Evolutionary conservation across 1,284 basidiomycete species (phyloP).

Genomic region (Heterobasidion annosum): DNA sequence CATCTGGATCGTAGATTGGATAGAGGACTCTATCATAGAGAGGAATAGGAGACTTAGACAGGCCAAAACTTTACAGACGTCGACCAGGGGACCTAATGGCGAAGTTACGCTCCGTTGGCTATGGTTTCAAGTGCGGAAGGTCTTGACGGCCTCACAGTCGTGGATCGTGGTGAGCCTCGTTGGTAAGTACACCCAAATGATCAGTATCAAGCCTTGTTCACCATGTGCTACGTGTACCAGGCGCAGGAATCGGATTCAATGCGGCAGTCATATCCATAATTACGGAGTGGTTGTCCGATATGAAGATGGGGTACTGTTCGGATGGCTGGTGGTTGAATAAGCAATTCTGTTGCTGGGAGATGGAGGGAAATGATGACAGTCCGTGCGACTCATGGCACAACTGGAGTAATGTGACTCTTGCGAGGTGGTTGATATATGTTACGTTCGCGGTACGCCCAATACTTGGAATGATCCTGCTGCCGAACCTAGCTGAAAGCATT

Average conservation of each 20-base stretch:
- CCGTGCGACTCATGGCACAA: slow-evolving; percentile 90
- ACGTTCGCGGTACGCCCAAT: slow-evolving; percentile 68
- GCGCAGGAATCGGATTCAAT: slow-evolving; percentile 86
- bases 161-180: slow-evolving; percentile 80
- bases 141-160: slow-evolving; percentile 42
- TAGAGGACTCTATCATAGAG: slow-evolving; percentile 89
- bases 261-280: slow-evolving; percentile 93
- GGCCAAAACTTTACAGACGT: slow-evolving; percentile 35
- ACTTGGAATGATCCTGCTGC: not conserved
- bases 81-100: slow-evolving; percentile 42
- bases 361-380: slow-evolving; percentile 73
- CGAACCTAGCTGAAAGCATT: not conserved
- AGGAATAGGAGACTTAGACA: slow-evolving; percentile 65
- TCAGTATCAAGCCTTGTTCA: not conserved
- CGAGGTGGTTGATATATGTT: slow-evolving; percentile 83
- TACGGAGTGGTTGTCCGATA: slow-evolving; percentile 97
- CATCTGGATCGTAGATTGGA: slow-evolving; percentile 63
- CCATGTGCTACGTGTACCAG: slow-evolving; percentile 29
- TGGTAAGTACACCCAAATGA: slow-evolving; percentile 42
- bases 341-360: slow-evolving; percentile 98
- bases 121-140: slow-evolving; percentile 52
- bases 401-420: slow-evolving; percentile 76
- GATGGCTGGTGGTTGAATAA: slow-evolving; percentile 99
- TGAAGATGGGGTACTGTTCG: slow-evolving; percentile 95
- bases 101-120: slow-evolving; percentile 46